Evolutionary conservation across 441 rosid genomes (phyloP).

Genomic region (Aquilaria agallochum): DNA sequence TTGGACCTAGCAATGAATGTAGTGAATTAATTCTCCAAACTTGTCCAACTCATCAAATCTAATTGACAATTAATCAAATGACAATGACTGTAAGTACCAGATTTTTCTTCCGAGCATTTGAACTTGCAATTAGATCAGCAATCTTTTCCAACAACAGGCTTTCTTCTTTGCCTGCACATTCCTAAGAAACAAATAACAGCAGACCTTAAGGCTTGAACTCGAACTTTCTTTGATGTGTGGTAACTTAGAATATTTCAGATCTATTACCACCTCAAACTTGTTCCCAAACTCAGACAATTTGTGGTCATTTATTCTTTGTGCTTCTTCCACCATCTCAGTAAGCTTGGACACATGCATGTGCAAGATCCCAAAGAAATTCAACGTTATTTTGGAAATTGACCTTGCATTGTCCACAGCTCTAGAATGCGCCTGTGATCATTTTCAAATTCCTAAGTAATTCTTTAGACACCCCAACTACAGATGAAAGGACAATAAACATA

Average conservation of each 20-base stretch:
- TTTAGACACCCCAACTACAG: background rate
- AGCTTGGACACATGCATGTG: conserved; percentile 71
- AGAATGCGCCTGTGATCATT: conserved; percentile 62
- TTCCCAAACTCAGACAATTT: conserved; percentile 75
- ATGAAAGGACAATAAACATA: background rate
- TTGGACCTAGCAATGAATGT: conserved; percentile 56
- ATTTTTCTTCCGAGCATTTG: conserved; percentile 82
- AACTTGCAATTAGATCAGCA: conserved; percentile 77
- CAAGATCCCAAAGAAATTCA: conserved; percentile 67
- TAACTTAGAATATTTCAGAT: conserved; percentile 11
- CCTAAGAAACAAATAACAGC: conserved; percentile 9
- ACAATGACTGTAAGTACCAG: conserved; percentile 35
- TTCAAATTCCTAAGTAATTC: conserved; percentile 9
- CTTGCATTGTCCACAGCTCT: conserved; percentile 83
- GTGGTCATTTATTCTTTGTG: conserved; percentile 71
- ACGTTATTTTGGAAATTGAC: conserved; percentile 70
- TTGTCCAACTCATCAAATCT: too few species aligned
- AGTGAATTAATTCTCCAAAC: conserved; percentile 12
- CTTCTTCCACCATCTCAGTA: conserved; percentile 72
- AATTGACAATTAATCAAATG: too few species aligned
- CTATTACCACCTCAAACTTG: conserved; percentile 77
- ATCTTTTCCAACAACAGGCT: conserved; percentile 81
- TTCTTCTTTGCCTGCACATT: conserved; percentile 60
- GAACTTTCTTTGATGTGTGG: background rate
- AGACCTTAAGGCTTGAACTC: background rate